These are phyloP conservation scores for Sugiyamaella floridensis DNA, from an alignment of 805 yeast genomes.

Conservation along the genomic window DNA sequence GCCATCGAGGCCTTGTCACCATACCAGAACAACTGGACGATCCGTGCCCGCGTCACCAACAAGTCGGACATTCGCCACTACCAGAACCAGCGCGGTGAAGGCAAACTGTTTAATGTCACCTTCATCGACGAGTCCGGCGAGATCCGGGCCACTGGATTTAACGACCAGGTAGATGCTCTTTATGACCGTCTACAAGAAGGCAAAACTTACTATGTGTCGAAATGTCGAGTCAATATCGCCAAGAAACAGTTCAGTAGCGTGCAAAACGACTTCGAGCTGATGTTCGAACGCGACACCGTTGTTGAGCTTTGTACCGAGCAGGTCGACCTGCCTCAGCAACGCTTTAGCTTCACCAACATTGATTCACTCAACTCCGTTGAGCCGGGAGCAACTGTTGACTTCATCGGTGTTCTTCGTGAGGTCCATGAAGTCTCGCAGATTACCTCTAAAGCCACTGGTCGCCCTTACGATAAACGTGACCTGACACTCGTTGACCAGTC, in stretches of 20 bases:
- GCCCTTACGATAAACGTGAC: conserved; percentile 89
- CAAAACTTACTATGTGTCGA: conserved; percentile 75
- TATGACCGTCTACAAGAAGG: conserved; percentile 79
- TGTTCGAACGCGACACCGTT: conserved; percentile 69
- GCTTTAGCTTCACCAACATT: conserved; percentile 68
- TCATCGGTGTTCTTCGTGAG: conserved; percentile 75
- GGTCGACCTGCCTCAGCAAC: conserved; percentile 64
- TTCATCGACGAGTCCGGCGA: conserved; percentile 93
- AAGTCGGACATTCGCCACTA: conserved; percentile 85
- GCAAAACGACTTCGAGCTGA: conserved; percentile 81
- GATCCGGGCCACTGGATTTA: conserved; percentile 91
- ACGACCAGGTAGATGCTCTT: conserved; percentile 74
- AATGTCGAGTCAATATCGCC: conserved; percentile 73
- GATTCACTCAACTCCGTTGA: conserved; percentile 60
- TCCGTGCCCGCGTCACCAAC: conserved; percentile 83
- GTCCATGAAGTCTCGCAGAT: conserved; percentile 72
- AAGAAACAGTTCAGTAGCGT: conserved; percentile 80
- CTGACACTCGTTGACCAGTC: conserved; percentile 79
- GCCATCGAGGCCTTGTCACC: conserved; percentile 89
- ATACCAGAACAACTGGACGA: conserved; percentile 83
- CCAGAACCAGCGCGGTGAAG: conserved; percentile 81
- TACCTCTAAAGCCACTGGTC: conserved; percentile 80
- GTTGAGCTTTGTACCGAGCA: conserved; percentile 58
- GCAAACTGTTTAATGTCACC: conserved; percentile 81
- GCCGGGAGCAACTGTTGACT: conserved; percentile 70